phyloP scores from a whole-genome alignment of 1,139 yeast genomes.

The Tardiomyces blankii region DNA sequence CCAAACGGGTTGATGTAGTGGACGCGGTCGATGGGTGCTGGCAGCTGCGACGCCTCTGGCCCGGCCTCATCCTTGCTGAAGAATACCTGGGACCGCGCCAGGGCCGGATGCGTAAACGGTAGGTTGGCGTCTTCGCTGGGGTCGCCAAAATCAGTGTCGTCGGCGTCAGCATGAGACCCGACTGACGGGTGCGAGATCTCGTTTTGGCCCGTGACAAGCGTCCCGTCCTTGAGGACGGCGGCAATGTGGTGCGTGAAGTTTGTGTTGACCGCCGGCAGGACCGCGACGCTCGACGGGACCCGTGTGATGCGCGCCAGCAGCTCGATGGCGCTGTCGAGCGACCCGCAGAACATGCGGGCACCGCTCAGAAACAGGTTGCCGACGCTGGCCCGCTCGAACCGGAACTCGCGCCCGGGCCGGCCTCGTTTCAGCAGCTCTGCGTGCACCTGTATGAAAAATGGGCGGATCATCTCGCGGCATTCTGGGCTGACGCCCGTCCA shows the following conservation, averaged over 20 bases:
- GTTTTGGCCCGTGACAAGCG: conserved; percentile 81
- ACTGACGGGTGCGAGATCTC: conserved; percentile 86
- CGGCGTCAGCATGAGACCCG: not conserved
- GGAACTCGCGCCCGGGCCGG: conserved; percentile 46
- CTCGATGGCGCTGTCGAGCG: conserved; percentile 76
- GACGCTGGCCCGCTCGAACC: conserved; percentile 66
- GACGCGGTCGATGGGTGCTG: conserved; percentile 65
- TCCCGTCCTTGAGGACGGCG: conserved; percentile 60
- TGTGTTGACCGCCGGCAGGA: conserved; percentile 75
- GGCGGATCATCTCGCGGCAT: conserved; percentile 61
- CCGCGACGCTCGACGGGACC: conserved; percentile 43
- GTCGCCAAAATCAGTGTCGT: not conserved
- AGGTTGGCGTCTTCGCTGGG: conserved; percentile 54
- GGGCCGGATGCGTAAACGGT: conserved; percentile 71
- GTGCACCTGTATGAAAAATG: conserved; percentile 71
- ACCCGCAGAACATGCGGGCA: conserved; percentile 69
- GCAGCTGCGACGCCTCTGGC: conserved; percentile 33
- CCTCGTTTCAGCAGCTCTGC: conserved; percentile 65
- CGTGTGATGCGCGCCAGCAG: conserved; percentile 57
- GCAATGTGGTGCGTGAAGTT: conserved; percentile 81
- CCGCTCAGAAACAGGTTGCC: conserved; percentile 84
- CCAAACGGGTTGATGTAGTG: conserved; percentile 84
- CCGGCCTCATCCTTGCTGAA: conserved; percentile 46
- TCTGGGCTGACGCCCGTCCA: conserved; percentile 58
- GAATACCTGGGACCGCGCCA: conserved; percentile 61